Percentiles rank a stretch among this genome's conserved stretches.
Conservation (phyloP, 176 grass and related monocot species). For the Calamus simplicifolius region DNA sequence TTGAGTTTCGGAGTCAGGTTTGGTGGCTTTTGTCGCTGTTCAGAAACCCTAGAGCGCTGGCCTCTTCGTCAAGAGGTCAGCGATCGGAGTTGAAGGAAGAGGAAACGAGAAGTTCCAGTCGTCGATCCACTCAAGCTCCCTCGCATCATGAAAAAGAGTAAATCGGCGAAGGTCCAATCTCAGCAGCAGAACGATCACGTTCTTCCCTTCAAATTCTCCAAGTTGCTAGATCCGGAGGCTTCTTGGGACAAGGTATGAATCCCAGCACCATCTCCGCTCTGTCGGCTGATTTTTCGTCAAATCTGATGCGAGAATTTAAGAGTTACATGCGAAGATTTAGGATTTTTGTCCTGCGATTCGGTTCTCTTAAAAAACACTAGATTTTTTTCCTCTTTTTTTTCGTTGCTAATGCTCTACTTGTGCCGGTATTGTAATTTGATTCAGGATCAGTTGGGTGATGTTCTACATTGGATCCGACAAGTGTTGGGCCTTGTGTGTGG, state of each 20-base stretch:
- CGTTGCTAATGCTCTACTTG: neutral
- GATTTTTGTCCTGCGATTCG: neutral
- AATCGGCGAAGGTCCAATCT: constrained; percentile 31
- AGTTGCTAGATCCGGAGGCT: constrained; percentile 78
- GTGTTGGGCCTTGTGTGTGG: constrained; percentile 62
- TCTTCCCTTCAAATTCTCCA: constrained; percentile 57
- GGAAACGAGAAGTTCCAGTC: too few relatives aligned
- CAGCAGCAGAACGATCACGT: constrained; percentile 50
- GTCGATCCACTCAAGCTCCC: too few relatives aligned
- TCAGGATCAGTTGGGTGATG: constrained; percentile 81
- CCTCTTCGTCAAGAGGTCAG: too few relatives aligned
- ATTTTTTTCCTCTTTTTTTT: neutral
- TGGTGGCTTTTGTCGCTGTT: too few relatives aligned
- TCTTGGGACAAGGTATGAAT: constrained; percentile 69
- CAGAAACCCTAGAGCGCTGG: too few relatives aligned
- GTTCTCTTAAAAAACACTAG: neutral
- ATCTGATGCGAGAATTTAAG: neutral
- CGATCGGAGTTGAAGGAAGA: too few relatives aligned
- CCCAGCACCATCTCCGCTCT: neutral
- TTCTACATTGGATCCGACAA: constrained; percentile 95
- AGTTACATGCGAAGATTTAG: neutral
- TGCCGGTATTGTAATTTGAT: too few relatives aligned
- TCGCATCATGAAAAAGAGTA: constrained; percentile 39
- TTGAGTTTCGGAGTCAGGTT: too few relatives aligned
- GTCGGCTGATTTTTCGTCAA: neutral